phyloP scores from a whole-genome alignment of 768 basidiomycete species.

The Suillus discolor region DNA sequence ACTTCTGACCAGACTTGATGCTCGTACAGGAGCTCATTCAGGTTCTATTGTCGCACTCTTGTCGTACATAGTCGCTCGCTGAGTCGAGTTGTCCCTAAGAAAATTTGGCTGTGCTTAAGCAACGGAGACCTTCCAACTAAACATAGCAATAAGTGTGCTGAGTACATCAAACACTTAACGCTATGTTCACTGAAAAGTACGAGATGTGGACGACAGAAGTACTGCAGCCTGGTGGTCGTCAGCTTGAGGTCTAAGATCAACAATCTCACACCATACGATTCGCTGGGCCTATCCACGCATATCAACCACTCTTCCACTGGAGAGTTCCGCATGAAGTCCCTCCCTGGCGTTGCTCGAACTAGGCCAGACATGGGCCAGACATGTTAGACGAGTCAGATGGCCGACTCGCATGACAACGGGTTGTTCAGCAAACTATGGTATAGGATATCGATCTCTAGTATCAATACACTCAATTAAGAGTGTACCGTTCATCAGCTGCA shows the following conservation, averaged over 20 bases:
- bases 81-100: background rate
- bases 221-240: background rate
- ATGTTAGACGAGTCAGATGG: background rate
- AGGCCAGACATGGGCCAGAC: background rate
- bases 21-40: background rate
- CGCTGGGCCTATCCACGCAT: background rate
- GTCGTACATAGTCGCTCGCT: background rate
- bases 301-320: background rate
- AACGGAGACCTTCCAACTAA: background rate
- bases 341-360: background rate
- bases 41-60: background rate
- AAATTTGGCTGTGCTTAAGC: background rate
- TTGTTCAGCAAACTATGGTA: background rate
- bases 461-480: background rate
- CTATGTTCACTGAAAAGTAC: background rate
- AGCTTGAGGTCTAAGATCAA: background rate
- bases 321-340: background rate
- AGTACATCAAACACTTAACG: background rate
- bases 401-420: background rate
- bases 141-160: background rate
- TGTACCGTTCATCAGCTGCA: background rate
- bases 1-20: background rate
- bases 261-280: background rate
- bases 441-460: too few species aligned
- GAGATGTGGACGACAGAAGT: background rate